Conservation (phyloP, 495 filamentous ascomycete genomes). For the Apiosordaria backusii region DNA sequence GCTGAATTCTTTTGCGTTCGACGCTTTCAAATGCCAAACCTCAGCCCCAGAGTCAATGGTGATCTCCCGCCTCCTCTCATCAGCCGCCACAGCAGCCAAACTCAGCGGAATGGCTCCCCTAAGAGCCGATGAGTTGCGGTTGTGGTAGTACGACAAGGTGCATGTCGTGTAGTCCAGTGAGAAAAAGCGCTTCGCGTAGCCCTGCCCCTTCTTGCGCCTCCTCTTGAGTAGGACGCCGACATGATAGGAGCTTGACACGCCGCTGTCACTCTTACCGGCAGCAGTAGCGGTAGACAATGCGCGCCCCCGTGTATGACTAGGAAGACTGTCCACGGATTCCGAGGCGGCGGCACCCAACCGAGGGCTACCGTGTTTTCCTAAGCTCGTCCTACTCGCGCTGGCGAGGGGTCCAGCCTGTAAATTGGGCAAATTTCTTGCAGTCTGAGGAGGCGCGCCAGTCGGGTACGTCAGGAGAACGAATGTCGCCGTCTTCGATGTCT, state of each 20-base stretch:
- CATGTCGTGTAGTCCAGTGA: conserved; percentile 88
- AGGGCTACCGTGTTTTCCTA: conserved; percentile 41
- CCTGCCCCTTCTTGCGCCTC: conserved; percentile 86
- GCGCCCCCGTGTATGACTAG: conserved; percentile 40
- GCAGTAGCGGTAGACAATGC: conserved; percentile 24
- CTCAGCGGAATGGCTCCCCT: conserved; percentile 89
- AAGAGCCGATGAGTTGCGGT: conserved; percentile 82
- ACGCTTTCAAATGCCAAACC: conserved; percentile 91
- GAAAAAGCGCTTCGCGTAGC: conserved; percentile 89
- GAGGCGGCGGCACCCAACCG: conserved; percentile 37
- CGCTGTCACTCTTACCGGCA: conserved; percentile 34
- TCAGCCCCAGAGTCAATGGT: conserved; percentile 96
- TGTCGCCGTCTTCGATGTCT: conserved; percentile 88
- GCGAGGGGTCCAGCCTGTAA: conserved; percentile 44
- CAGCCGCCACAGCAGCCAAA: conserved; percentile 83
- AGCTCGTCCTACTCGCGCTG: conserved; percentile 49
- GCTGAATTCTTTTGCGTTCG: conserved; percentile 74
- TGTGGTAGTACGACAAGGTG: conserved; percentile 93
- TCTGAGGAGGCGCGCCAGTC: conserved; percentile 74
- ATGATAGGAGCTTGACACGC: conserved; percentile 51
- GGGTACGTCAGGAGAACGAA: conserved; percentile 93
- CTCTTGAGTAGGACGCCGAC: conserved; percentile 84
- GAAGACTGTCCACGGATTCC: conserved; percentile 56
- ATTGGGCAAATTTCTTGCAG: conserved; percentile 64
- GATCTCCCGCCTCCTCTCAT: conserved; percentile 82